phyloP scores from a whole-genome alignment of 108 stramenopile species.

The Pseudonitzschia delicatissima region DNA sequence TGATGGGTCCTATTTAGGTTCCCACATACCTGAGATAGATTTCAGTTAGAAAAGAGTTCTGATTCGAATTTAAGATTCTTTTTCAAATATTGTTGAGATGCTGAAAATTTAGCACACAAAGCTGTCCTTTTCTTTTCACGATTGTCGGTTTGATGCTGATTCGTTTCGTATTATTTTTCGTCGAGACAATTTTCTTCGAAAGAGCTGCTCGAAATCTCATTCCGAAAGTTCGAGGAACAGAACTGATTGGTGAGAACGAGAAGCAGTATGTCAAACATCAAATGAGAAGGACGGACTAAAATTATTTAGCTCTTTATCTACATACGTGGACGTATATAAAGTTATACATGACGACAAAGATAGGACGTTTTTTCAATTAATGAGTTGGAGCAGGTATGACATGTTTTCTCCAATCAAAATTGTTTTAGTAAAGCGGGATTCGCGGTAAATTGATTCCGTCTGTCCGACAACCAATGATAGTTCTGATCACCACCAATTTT shows the following conservation, averaged over 20 bases:
- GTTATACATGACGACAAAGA: not conserved
- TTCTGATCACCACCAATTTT: not conserved
- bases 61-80: not conserved
- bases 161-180: not conserved
- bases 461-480: not conserved
- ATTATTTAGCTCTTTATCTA: too few species aligned
- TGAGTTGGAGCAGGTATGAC: not conserved
- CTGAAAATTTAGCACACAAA: too few species aligned
- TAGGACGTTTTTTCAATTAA: not conserved
- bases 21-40: not conserved
- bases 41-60: not conserved
- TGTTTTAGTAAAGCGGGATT: conserved; percentile 14
- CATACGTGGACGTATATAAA: too few species aligned
- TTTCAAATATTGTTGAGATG: conserved; percentile 3
- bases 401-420: conserved; percentile 13
- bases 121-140: not conserved
- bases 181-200: not conserved
- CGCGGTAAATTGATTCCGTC: conserved; percentile 5
- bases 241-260: conserved; percentile 7
- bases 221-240: conserved; percentile 1
- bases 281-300: too few species aligned
- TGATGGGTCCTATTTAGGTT: too few species aligned
- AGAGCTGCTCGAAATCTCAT: not conserved
- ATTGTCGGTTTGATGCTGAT: not conserved
- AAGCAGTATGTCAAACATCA: not conserved